Conservation (phyloP, 2,329 filamentous ascomycete species). For the Cytospora schulzeri region DNA sequence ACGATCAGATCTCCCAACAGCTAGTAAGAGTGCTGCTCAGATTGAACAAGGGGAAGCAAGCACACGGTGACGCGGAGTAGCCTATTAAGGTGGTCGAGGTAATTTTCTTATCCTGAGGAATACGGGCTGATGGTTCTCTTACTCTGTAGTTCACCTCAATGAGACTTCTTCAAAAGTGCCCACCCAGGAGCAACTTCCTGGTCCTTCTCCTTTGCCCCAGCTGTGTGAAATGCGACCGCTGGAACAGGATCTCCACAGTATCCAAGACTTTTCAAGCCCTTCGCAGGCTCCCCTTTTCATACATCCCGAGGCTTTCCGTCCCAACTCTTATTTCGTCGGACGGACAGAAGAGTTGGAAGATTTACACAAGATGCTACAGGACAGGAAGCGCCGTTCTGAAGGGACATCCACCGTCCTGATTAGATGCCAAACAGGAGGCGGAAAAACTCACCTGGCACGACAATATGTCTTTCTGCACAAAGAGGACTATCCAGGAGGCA, state of each 20-base stretch:
- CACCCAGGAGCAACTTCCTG: constrained; percentile 12
- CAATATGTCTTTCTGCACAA: constrained; percentile 66
- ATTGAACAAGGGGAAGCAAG: constrained; percentile 13
- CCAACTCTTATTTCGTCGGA: constrained; percentile 65
- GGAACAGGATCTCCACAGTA: neutral
- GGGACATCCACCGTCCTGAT: constrained; percentile 67
- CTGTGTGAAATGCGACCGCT: constrained; percentile 4
- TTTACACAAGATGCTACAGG: constrained; percentile 61
- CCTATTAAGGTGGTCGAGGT: constrained; percentile 21
- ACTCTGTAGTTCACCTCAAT: constrained; percentile 25
- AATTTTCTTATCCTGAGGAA: constrained; percentile 15
- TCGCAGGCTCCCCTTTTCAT: constrained; percentile 39
- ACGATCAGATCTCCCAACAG: neutral
- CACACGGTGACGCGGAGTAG: constrained; percentile 2
- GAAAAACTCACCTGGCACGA: constrained; percentile 69
- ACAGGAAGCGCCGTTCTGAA: constrained; percentile 54
- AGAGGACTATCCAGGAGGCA: constrained; percentile 62
- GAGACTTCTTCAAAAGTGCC: constrained; percentile 17
- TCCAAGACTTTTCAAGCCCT: constrained; percentile 13
- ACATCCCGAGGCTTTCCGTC: constrained; percentile 60
- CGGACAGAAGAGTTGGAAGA: constrained; percentile 59
- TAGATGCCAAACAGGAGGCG: constrained; percentile 65
- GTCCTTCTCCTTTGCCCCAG: constrained; percentile 29
- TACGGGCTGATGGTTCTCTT: constrained; percentile 31
- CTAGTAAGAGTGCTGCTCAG: constrained; percentile 6